phyloP scores from a whole-genome alignment of 2,329 filamentous ascomycete genomes.

The Aaosphaeria arxii region DNA sequence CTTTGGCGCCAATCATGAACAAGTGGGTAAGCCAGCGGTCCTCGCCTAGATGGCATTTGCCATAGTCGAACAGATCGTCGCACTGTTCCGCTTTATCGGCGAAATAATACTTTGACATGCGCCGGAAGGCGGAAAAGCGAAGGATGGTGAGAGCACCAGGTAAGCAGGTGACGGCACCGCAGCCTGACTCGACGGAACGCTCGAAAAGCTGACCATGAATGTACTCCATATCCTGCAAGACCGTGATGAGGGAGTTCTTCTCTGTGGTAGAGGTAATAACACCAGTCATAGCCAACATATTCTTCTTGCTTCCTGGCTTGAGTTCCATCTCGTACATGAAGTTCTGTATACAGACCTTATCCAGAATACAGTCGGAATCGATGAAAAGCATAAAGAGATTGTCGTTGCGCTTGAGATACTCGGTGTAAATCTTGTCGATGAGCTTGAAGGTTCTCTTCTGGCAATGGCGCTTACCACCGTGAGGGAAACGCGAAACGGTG shows the following conservation, averaged over 20 bases:
- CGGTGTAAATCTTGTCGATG: constrained; percentile 86
- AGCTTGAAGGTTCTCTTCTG: constrained; percentile 92
- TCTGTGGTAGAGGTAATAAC: constrained; percentile 93
- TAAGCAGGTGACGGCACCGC: constrained; percentile 89
- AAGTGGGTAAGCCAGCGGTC: constrained; percentile 96
- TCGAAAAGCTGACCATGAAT: constrained; percentile 96
- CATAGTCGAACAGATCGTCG: constrained; percentile 94
- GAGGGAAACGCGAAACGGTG: constrained; percentile 86
- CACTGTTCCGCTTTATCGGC: constrained; percentile 94
- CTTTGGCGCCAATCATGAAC: constrained; percentile 96
- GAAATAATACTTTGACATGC: constrained; percentile 98
- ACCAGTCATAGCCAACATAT: constrained; percentile 97
- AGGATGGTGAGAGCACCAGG: constrained; percentile 94
- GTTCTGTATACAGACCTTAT: constrained; percentile 88
- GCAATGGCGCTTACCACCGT: constrained; percentile 90
- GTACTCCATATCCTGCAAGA: constrained; percentile 97
- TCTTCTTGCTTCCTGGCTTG: constrained; percentile 83
- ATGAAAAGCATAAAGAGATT: constrained; percentile 96
- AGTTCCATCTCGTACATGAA: constrained; percentile 99
- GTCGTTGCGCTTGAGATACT: constrained; percentile 83
- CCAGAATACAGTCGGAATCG: constrained; percentile 93
- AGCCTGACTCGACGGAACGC: constrained; percentile 89
- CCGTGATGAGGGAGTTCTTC: constrained; percentile 82
- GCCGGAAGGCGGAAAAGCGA: constrained; percentile 90
- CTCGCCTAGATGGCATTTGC: constrained; percentile 91